Evolutionary conservation across 164 flowering plant species (phyloP), one percentile per base, ranked within the genome.

Genomic region (Buxus sempervirens): DNA sequence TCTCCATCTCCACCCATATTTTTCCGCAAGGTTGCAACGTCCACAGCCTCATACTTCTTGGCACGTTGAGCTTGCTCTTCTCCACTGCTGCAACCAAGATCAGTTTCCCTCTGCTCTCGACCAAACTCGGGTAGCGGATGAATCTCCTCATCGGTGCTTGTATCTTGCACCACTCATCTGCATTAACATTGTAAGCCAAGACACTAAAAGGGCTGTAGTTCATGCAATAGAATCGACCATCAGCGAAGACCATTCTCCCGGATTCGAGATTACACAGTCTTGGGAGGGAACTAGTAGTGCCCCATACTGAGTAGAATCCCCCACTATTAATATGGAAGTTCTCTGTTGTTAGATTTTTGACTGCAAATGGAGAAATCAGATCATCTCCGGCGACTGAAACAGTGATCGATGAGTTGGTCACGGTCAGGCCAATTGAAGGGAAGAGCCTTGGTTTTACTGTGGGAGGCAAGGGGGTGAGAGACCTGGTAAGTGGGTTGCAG

Each of bases 71-170:
- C 80, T 89, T 90, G 72, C 89, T 89, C 78, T 94, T 94, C 82
- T 87, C 98, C 38, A 94, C 98, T 0, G 93, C 96, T 3, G 96
- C 97, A 2, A 94, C 84, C n/a, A 94, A 66, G 6, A 91, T 38
- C 56, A 91, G 69, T 72, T 78, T 83, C 15, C 90, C 96, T 6
- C 75, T 60, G 60, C 87, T 79, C 80, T 90, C 96, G 8, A 94
- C 86, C 70, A 94, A 61, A 76, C 86, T 82, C 2, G 97, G 98
- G 0, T 90, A 94, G 28, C 96, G 73, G 0, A 94, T 77, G 56
- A 88, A 88, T 55, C 98, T 71, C 21, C 89, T 38, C 98, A 94
- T 94, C 0, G 98, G 98, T 0, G 96, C 96, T 66, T 91, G 92
- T 22, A 88, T 86, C 77, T 90, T 85, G 72, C 73, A 64, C 97